phyloP scores from a whole-genome alignment of 805 yeast genomes.

The Candida sphagnicola region DNA sequence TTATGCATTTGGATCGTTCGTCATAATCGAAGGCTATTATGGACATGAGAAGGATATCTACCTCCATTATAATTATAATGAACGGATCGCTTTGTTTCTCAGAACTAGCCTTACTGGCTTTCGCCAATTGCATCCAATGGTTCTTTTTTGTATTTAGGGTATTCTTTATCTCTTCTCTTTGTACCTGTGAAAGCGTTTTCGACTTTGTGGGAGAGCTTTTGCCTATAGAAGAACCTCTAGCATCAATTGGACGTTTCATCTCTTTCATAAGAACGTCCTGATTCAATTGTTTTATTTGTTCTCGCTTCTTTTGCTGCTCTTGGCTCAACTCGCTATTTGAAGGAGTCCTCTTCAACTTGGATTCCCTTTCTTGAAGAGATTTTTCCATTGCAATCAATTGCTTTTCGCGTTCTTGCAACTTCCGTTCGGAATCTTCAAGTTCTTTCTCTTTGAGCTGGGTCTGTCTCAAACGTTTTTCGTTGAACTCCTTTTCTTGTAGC shows the following conservation, averaged over 20 bases:
- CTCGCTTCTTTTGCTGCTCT: constrained; percentile 12
- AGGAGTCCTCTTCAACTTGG: constrained; percentile 5
- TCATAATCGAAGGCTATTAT: constrained; percentile 28
- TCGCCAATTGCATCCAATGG: constrained; percentile 19
- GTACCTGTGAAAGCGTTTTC: neutral
- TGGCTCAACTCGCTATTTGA: neutral
- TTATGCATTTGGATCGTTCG: constrained; percentile 24
- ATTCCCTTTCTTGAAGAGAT: constrained; percentile 7
- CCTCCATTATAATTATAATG: constrained; percentile 17
- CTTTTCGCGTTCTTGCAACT: constrained; percentile 2
- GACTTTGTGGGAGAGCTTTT: neutral
- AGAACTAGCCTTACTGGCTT: constrained; percentile 11
- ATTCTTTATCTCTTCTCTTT: constrained; percentile 9
- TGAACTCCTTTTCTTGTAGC: neutral
- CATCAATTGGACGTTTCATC: constrained; percentile 7
- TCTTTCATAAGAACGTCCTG: constrained; percentile 15
- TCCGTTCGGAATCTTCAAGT: constrained; percentile 5
- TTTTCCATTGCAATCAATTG: constrained; percentile 8
- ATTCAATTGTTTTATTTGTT: constrained; percentile 16
- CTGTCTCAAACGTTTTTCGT: constrained; percentile 1
- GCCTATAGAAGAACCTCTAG: constrained; percentile 1
- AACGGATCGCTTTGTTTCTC: constrained; percentile 15
- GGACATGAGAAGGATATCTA: constrained; percentile 24
- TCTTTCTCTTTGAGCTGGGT: constrained; percentile 4
- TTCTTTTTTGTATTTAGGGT: constrained; percentile 11